A percentile compares a stretch with the other conserved stretches of the same genome.
Conservation (phyloP, 2,329 filamentous ascomycete species). For the Colletotrichum caudatum region DNA sequence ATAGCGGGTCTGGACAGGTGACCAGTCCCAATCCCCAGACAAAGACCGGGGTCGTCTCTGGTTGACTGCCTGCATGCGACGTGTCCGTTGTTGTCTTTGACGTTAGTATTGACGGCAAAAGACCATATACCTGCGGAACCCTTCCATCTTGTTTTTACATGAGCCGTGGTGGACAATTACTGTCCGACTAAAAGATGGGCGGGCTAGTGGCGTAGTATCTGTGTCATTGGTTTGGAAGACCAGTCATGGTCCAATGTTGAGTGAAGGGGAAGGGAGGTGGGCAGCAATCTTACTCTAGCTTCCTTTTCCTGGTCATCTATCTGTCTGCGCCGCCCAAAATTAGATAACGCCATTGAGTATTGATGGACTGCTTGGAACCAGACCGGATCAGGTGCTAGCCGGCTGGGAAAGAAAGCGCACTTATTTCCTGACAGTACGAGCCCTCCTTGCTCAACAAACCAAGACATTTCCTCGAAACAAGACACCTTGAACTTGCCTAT, state of each 20-base stretch:
- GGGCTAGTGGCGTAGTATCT: constrained; percentile 15
- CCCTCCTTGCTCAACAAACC: background rate
- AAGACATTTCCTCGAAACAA: background rate
- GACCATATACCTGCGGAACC: background rate
- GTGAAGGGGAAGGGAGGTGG: background rate
- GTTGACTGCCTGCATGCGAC: constrained; percentile 35
- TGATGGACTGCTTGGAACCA: constrained; percentile 11
- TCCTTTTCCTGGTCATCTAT: constrained; percentile 14
- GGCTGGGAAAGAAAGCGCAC: background rate
- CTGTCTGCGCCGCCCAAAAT: constrained; percentile 33
- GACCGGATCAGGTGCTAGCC: constrained; percentile 17
- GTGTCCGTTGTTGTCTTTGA: constrained; percentile 12
- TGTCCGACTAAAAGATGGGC: background rate
- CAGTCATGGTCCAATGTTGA: constrained; percentile 29
- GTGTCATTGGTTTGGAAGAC: constrained; percentile 18
- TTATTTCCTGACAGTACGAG: background rate
- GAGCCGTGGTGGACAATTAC: background rate
- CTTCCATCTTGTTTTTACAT: background rate
- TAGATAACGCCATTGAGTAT: constrained; percentile 17
- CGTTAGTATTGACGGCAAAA: background rate
- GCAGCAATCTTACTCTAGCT: constrained; percentile 30
- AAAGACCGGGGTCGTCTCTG: background rate
- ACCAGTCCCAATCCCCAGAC: constrained; percentile 9
- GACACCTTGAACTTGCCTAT: background rate
- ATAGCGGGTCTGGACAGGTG: constrained; percentile 14